A percentile compares a stretch with the other conserved stretches of the same genome.
phyloP scores from a whole-genome alignment of 202 grass and related monocot species.

The Panicum virgatum region DNA sequence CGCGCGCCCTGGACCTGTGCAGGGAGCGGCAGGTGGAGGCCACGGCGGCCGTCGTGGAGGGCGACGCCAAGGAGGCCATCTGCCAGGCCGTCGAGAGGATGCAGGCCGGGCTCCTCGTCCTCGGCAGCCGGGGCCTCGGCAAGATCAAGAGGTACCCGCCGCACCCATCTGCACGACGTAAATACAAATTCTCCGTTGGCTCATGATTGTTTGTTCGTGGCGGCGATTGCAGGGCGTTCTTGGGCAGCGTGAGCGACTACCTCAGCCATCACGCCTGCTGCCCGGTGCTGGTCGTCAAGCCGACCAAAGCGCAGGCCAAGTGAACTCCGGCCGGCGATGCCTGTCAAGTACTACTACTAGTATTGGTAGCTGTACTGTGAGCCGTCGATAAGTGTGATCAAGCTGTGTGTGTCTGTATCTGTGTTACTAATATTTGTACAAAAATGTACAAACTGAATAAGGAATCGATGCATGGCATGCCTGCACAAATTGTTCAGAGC shows the following conservation, averaged over 20 bases:
- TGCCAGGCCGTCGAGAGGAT: conserved; percentile 58
- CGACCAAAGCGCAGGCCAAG: conserved; percentile 39
- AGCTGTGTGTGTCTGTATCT: background rate
- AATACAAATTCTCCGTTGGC: background rate
- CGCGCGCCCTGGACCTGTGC: conserved; percentile 53
- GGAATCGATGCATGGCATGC: background rate
- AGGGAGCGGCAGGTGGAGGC: conserved; percentile 47
- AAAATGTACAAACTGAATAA: background rate
- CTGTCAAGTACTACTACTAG: background rate
- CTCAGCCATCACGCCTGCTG: conserved; percentile 66
- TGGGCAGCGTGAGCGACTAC: conserved; percentile 90
- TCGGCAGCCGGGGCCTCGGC: conserved; percentile 71
- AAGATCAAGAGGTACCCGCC: conserved; percentile 62
- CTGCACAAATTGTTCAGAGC: background rate
- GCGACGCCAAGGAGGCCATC: conserved; percentile 77
- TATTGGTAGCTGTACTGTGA: background rate
- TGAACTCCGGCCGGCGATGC: conserved; percentile 28
- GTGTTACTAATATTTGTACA: background rate
- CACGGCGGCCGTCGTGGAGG: conserved; percentile 51
- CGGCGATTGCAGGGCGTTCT: conserved; percentile 54
- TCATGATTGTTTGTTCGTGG: background rate
- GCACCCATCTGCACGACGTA: background rate
- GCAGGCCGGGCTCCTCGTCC: conserved; percentile 58
- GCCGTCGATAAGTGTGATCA: background rate
- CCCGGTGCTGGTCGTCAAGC: conserved; percentile 65